Conservation (phyloP, 441 rosid species). For the Populus hybrid region DNA sequence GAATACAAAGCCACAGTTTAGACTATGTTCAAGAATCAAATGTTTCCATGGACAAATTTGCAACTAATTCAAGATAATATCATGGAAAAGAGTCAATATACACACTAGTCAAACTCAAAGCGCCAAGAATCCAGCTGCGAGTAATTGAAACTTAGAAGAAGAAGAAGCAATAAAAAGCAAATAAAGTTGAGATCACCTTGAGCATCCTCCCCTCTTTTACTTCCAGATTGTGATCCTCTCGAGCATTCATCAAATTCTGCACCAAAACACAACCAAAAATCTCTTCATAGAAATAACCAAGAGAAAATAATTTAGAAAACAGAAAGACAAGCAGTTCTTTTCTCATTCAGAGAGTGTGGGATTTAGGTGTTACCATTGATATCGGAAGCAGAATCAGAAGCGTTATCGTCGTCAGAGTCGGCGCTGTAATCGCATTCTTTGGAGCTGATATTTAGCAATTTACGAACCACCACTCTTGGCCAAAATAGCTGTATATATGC, state of each 20-base stretch:
- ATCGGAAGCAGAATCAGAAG: constrained; percentile 30
- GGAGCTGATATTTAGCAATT: constrained; percentile 68
- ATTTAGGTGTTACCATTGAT: constrained; percentile 25
- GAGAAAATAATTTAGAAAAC: neutral
- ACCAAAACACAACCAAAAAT: neutral
- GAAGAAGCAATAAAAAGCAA: constrained; percentile 1
- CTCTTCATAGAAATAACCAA: neutral
- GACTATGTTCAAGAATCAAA: neutral
- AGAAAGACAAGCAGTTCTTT: neutral
- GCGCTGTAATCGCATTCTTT: constrained; percentile 77
- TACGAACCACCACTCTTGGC: constrained; percentile 71
- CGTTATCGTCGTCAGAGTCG: constrained; percentile 35
- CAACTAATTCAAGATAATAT: neutral
- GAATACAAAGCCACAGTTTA: neutral
- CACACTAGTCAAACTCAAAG: neutral
- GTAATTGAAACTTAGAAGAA: neutral
- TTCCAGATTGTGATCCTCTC: constrained; percentile 16
- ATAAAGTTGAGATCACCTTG: constrained; percentile 35
- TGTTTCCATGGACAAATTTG: neutral
- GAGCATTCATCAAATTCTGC: constrained; percentile 28
- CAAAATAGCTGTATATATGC: constrained; percentile 66
- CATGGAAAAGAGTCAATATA: no score
- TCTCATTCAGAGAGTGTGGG: neutral
- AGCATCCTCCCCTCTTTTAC: constrained; percentile 27
- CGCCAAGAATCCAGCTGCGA: neutral